Evolutionary conservation across 805 yeast species (phyloP).

Genomic region (Suhomyces pyralidae): DNA sequence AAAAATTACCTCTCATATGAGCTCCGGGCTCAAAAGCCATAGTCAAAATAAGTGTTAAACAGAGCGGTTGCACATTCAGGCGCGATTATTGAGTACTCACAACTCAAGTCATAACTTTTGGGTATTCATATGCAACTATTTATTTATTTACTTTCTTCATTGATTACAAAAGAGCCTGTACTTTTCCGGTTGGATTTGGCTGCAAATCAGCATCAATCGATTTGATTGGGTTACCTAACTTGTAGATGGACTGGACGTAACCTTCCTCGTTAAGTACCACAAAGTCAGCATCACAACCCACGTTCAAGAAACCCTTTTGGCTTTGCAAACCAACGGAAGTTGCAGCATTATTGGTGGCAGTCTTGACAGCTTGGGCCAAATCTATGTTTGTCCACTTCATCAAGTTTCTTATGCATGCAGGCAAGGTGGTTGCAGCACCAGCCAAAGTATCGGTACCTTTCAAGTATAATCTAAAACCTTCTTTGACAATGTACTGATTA

Average conservation of each 20-base stretch:
- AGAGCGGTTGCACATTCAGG: no score
- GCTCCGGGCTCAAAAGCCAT: neutral
- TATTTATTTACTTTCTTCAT: no score
- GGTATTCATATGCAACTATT: neutral
- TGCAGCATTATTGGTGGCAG: slow-evolving; percentile 56
- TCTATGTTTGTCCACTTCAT: slow-evolving; percentile 48
- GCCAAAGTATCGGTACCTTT: slow-evolving; percentile 58
- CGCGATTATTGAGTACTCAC: no score
- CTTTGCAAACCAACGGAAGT: slow-evolving; percentile 41
- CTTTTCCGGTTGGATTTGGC: slow-evolving; percentile 1
- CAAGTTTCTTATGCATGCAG: slow-evolving; percentile 49
- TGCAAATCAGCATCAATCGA: slow-evolving; percentile 7
- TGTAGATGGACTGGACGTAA: slow-evolving; percentile 46
- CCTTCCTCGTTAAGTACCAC: slow-evolving; percentile 45
- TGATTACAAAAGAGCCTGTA: slow-evolving; percentile 1
- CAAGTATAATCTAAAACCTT: slow-evolving; percentile 45
- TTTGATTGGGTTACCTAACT: slow-evolving; percentile 39
- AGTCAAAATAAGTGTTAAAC: neutral
- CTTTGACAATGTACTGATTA: slow-evolving; percentile 45
- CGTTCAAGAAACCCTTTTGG: slow-evolving; percentile 48
- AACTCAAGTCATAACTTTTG: no score
- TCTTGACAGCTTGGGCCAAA: slow-evolving; percentile 51
- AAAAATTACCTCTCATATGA: neutral
- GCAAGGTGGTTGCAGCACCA: slow-evolving; percentile 57
- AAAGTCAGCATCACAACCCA: slow-evolving; percentile 58